Base-by-base conservation (phyloP, 2,329 filamentous ascomycete genomes). In the Rhynchosporium agropyri region DNA sequence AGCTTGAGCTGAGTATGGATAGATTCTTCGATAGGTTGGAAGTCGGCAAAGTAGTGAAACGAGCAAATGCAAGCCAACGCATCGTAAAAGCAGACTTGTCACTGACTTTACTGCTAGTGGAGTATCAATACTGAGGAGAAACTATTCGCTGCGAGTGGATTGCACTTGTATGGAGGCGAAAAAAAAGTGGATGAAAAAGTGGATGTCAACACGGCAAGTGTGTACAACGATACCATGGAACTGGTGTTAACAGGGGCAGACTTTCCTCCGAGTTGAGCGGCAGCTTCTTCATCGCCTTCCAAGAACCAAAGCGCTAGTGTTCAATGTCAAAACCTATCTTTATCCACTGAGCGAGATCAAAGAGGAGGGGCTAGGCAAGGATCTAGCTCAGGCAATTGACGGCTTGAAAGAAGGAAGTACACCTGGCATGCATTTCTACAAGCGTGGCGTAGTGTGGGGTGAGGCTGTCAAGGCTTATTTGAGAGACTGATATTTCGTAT, bases 281-380 rank as follows among this genome's bases (percentile, higher is more conserved):
- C 86, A 89, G 76, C 85, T 83, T 0, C 72, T 89, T 40, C 84
- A 87, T 75, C 79, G 86, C 0, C 72, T 89, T 31, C 84, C 84
- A 3, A 66, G 74, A 54, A 82, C 78, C 0, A 76, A 77, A 58
- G 84, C 83, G 7, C 56, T 88, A 26, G 79, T 87, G 0, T 89
- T 89, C 74, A 79, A 77, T 0, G 84, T 88, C 72, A 86, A 87
- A 73, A 88, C 86, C 15, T 88, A 87, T 72, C 75, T 80, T 62
- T 87, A 88, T 72, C 78, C 79, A 1, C 72, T 89, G 7, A 68
- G 68, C 45, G 77, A 84, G 57, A 74, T 89, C 51, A 85, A 83
- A 69, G 79, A 79, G 4, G 84, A 88, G 63, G 85, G 84, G 0
- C 72, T 71, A 4, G 84, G 80, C 0, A 79, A 82, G 68, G 79